Evolutionary conservation across 148 eudicot species (phyloP), one percentile per base, ranked within the genome.

Genomic region (Talinum fruticosum): DNA sequence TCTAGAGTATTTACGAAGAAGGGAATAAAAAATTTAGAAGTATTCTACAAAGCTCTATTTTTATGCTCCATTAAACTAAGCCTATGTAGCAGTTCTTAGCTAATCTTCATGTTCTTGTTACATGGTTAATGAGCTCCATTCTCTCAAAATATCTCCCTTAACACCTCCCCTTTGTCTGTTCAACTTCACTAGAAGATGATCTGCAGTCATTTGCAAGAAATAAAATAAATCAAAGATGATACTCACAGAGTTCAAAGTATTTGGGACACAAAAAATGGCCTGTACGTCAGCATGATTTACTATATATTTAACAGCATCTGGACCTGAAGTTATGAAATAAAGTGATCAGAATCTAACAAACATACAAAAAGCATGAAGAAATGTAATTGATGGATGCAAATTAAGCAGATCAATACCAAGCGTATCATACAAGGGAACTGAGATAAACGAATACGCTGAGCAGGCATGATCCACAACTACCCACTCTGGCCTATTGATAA

Each of bases 401-500:
- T 29, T 68, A 34, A 71, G 71, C 49, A 76, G 71, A 83, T 33
- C 73, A 57, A 66, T 78, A 89, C 98, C 98, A 79, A 95, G 89
- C 49, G 97, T 95, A 71, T 95, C 98, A 78, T 95, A 95, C 75
- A 95, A 82, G 75, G 98, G 98, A 70, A 95, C 97, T 77, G 98
- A 95, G 69, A 83, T 77, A 78, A 83, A 90, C 1, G 98, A 95
- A 87, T 92, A 95, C 65, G 97, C 96, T 21, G 98, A 87, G 87
- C 98, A 95, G 57, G 96, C 96, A 83, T 95, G 97, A 83, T 95
- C 98, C 84, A 95, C 96, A 69, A 95, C 84, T 68, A 89, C 69
- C 98, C 98, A 95, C 81, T 95, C 98, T 45, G 98, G 97, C 82
- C 91, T 88, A 86, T 95, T 95, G 69, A 92, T 87, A 74, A 95